Base-by-base conservation (phyloP, 768 basidiomycete species). In the Stropharia rugosoannulata region DNA sequence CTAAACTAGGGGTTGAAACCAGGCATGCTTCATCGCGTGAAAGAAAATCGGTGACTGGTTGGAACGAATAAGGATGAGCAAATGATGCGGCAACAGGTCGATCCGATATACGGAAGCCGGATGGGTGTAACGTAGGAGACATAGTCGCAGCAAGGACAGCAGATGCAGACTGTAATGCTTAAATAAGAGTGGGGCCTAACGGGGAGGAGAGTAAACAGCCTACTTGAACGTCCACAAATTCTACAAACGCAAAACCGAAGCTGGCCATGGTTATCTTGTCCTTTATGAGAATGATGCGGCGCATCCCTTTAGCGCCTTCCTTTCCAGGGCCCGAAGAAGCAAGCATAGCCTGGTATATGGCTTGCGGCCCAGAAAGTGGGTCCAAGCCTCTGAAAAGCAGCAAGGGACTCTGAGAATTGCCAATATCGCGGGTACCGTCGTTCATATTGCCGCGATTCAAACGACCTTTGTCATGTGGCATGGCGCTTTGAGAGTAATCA, bases 351-450 rank as follows among this genome's bases (percentile, higher is more conserved):
- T 89, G 84, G 42, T 89, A 80, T 40, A 98, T 91, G 7, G 93
- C 93, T 62, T 94, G 89, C 46, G 90, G 92, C 15, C 89, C 87
- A 38, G 93, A 94, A 19, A 92, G 77, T 12, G 88, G 85, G 68
- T 98, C 96, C 32, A 99, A 79, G 13, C 93, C 93, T 41, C 96
- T 87, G 66, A 99, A 88, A 12, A 99, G 80, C 12, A 99, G 75
- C 13, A 98, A 86, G 18, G 93, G 81, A 25, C 83, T 81, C 61
- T 90, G 90, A 1, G 89, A 73, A 60, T 90, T 91, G 58, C 93
- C 96, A 65, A 98, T 96, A 73, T 99, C 96, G 51, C 95, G 82
- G 51, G 93, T 98, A 2, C 97, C 97, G 64, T 99, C 97, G 66
- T 96, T 98, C 70, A 78, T 68, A 54, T 86, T 85, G 52, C 84